Evolutionary conservation across 2,329 filamentous ascomycete species (phyloP), one percentile per base, ranked within the genome.

Genomic region (Cytospora chrysosperma): DNA sequence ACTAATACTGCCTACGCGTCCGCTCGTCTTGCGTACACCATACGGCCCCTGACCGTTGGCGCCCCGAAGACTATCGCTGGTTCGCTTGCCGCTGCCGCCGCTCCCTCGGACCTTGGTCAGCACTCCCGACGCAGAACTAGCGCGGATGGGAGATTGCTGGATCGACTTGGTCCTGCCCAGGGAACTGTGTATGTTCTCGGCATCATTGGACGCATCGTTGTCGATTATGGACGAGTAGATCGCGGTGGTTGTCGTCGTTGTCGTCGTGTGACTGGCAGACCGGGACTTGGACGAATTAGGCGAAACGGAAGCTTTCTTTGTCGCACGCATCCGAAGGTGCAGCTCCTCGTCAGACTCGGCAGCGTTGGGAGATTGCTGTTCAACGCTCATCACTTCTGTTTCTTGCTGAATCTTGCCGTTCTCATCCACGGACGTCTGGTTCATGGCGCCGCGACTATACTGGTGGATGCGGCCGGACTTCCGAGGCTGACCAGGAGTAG

Each of bases 401-500:
- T 88, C 83, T 71, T 85, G 74, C 72, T 82, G 78, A 69, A 84
- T 73, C 34, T 79, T 77, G 59, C 80, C 81, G 52, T 84, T 82
- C 65, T 84, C 79, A 66, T 85, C 85, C 61, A 79, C 79, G 2
- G 75, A 70, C 9, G 76, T 75, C 27, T 77, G 76, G 57, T 77
- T 74, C 27, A 47, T 34, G 32, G 84, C 68, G 74, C 68, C 81
- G 75, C 27, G 82, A 83, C 58, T 86, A 75, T 93, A 91, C 13
- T 89, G 87, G 74, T 93, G 86, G 69, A 92, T 89, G 28, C 89
- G 86, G 70, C 93, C 92, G 65, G 90, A 90, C 82, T 99, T 98
- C 67, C 95, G 88, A 30, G 95, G 95, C 75, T 99, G 95, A 2
- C 95, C 95, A 0, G 95, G 95, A 5, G 95, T 99, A 3, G 95